Base-by-base conservation (phyloP, 2,329 filamentous ascomycete species). In the Epichloe typhina region DNA sequence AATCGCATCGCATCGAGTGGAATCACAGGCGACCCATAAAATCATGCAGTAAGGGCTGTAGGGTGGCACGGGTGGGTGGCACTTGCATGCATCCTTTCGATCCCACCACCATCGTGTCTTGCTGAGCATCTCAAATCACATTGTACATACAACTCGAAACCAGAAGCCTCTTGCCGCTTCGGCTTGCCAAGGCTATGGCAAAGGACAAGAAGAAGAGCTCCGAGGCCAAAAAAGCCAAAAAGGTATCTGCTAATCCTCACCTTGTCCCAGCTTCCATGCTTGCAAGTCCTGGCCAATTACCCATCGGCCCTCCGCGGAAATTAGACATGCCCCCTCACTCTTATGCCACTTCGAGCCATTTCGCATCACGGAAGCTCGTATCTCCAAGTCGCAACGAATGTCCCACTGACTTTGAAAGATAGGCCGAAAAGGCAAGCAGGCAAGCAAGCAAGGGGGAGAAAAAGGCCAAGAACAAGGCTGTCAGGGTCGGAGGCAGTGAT, bases 371-470 rank as follows among this genome's bases (percentile, higher is more conserved):
- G 26, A 49, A 49, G 5, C 6, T 21, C 23, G 21, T 17, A 15
- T 47, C 47, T 50, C 21, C 26, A 19, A 19, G 21, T 31, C 17
- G 17, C 21, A 5, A 42, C 19, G 31, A 13, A 7, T 42, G 13
- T 38, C 17, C 26, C 23, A 44, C 42, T 52, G 38, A 54, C 51
- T 9, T 7, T 2, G 4, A 36, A 42, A 42, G 47, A 8, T 50
- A 72, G 63, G 77, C 78, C 26, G 79, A 82, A 60, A 84, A 84
- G 67, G 82, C 82, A 58, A 72, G 75, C 56, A 95, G 95, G 70
- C 86, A 93, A 66, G 84, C 86, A 63, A 93, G 86, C 67, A 95
- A 65, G 84, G 84, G 31, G 31, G 88, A 93, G 61, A 95, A 94
- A 66, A 94, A 89, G 67, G 74, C 78, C 59, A 89, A 90, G 60